Conservation (phyloP, 495 filamentous ascomycete genomes). For the Hyaloscypha variabilis region DNA sequence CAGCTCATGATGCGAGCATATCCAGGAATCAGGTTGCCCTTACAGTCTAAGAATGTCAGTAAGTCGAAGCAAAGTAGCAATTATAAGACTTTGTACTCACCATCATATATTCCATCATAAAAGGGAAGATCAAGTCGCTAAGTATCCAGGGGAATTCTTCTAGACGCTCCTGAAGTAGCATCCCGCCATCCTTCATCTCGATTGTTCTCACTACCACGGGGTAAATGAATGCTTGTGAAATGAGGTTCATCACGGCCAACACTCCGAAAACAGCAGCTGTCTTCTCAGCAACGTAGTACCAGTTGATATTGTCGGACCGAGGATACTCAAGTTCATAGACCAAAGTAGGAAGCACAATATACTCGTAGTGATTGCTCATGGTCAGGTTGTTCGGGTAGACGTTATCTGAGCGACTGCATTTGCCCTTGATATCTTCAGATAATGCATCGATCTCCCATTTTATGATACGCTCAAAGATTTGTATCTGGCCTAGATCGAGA, state of each 20-base stretch:
- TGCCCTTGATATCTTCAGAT: slow-evolving; percentile 63
- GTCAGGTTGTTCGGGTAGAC: slow-evolving; percentile 71
- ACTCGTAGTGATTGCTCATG: slow-evolving; percentile 66
- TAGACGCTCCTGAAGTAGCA: slow-evolving; percentile 60
- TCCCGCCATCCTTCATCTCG: slow-evolving; percentile 62
- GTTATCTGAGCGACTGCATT: slow-evolving; percentile 41
- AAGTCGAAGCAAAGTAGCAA: background rate
- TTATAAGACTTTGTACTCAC: slow-evolving; percentile 15
- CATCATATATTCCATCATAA: slow-evolving; percentile 74
- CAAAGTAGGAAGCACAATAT: slow-evolving; percentile 70
- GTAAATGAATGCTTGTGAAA: slow-evolving; percentile 62
- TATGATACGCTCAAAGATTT: slow-evolving; percentile 59
- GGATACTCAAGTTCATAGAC: slow-evolving; percentile 81
- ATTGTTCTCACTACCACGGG: slow-evolving; percentile 59
- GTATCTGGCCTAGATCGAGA: slow-evolving; percentile 60
- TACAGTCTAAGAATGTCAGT: background rate
- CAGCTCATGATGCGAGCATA: background rate
- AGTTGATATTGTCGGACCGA: slow-evolving; percentile 66
- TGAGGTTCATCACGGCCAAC: slow-evolving; percentile 63
- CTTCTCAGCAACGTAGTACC: slow-evolving; percentile 74
- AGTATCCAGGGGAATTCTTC: slow-evolving; percentile 70
- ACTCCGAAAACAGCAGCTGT: slow-evolving; percentile 66
- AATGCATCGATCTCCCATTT: slow-evolving; percentile 65
- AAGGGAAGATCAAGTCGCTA: slow-evolving; percentile 70
- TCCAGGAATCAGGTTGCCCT: background rate